Evolutionary conservation across 768 basidiomycete genomes (phyloP), one percentile per base, ranked within the genome.

Genomic region (Kwoniella sp.): DNA sequence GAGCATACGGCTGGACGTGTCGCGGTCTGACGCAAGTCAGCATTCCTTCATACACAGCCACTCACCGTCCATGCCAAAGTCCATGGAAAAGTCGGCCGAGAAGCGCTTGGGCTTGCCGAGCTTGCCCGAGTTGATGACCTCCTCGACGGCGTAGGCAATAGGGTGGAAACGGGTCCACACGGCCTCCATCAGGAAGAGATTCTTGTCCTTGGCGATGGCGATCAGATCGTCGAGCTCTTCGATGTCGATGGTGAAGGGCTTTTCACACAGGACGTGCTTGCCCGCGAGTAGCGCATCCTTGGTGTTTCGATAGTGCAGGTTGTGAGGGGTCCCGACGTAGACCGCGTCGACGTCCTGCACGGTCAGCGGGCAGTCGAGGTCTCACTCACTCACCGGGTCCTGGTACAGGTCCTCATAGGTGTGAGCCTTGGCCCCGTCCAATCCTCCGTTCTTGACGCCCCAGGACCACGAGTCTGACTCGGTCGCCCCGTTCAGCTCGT

Each of bases 261-360:
- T 92, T 74, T 93, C 89, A 73, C 87, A 87, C 22, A 92, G 81
- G 34, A 92, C 83, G 70, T 89, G 82, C 73, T 91, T 93, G 51
- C 83, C 83, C 3, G 85, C 85, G 57, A 81, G 80, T 63, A 92
- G 81, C 7, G 86, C 85, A 50, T 81, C 84, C 59, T 84, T 75
- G 0, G 88, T 82, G 65, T 88, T 87, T 55, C 78, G 77, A 70
- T 89, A 88, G 76, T 93, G 90, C 54, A 80, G 78, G 1, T 87
- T 86, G 69, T 93, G 88, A 3, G 90, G 90, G 2, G 89, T 89
- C 7, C 86, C 87, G 46, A 89, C 83, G 74, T 89, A 89, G 49
- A 90, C 76, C 0, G 78, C 86, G 60, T 88, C 83, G 23, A 90
- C 84, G 50, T 85, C 77, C 84, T 69, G 39, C 2, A 1, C 83